These are phyloP conservation scores for Dendrobium nobile DNA, from an alignment of 106 monocot genomes.

Conservation along the genomic window DNA sequence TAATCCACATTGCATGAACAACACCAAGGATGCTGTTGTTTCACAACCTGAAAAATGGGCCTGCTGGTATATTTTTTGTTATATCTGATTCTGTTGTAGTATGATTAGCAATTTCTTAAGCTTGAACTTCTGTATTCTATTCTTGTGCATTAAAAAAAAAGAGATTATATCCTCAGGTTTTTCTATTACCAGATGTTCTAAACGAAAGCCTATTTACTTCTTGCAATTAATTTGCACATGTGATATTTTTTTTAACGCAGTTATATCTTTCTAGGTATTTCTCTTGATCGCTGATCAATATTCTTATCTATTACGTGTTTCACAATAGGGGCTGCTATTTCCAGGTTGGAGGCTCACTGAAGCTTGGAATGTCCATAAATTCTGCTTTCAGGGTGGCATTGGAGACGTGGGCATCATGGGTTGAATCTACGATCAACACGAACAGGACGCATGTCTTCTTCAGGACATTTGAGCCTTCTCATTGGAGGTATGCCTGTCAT, in stretches of 20 bases:
- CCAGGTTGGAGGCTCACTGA: slow-evolving; percentile 59
- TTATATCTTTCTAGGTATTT: neutral
- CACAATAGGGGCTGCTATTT: slow-evolving; percentile 95
- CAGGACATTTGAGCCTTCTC: slow-evolving; percentile 93
- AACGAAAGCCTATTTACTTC: neutral
- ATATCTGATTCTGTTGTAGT: neutral
- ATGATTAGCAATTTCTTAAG: neutral
- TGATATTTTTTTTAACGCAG: neutral
- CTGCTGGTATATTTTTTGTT: neutral
- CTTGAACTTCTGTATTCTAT: neutral
- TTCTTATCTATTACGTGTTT: slow-evolving; percentile 17
- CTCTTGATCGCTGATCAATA: neutral
- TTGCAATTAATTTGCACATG: neutral
- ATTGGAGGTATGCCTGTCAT: slow-evolving; percentile 71
- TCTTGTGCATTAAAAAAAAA: neutral
- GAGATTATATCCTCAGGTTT: neutral
- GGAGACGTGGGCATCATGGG: slow-evolving; percentile 81
- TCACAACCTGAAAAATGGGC: neutral
- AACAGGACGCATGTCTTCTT: slow-evolving; percentile 84
- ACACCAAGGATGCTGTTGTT: neutral
- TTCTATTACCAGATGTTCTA: neutral
- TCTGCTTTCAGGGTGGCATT: slow-evolving; percentile 72
- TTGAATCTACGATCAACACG: slow-evolving; percentile 57
- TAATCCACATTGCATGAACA: neutral
- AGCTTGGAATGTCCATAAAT: slow-evolving; percentile 76